phyloP scores from a whole-genome alignment of 1,284 basidiomycete species.

The Erythrobasidium hasegawianum region DNA sequence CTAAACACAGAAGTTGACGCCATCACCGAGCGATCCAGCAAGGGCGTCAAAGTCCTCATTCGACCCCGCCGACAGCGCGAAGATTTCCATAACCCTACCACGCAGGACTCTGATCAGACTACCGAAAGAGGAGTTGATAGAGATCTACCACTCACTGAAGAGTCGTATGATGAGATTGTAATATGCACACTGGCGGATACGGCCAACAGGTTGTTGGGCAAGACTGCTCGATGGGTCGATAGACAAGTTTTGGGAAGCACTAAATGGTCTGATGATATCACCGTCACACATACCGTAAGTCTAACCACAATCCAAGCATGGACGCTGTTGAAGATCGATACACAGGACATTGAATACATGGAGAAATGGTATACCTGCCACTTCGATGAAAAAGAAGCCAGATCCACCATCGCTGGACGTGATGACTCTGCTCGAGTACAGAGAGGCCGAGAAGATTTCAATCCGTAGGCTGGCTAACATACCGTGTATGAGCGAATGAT shows the following conservation, averaged over 20 bases:
- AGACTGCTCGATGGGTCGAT: conserved; percentile 59
- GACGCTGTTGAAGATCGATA: background rate
- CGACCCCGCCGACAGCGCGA: conserved; percentile 45
- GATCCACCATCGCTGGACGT: conserved; percentile 50
- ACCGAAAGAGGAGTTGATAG: conserved; percentile 38
- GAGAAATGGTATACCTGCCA: conserved; percentile 54
- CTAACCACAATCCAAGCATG: background rate
- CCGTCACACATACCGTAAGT: conserved; percentile 58
- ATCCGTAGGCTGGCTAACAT: conserved; percentile 45
- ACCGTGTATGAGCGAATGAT: background rate
- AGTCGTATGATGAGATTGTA: conserved; percentile 62
- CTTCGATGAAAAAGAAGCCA: conserved; percentile 51
- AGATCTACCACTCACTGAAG: conserved; percentile 48
- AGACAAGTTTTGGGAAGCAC: conserved; percentile 60
- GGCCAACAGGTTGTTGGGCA: conserved; percentile 57
- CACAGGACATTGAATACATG: conserved; percentile 32
- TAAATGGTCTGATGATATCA: conserved; percentile 57
- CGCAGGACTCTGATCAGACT: conserved; percentile 38
- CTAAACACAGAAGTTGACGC: conserved; percentile 50
- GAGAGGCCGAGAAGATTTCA: conserved; percentile 56
- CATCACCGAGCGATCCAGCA: conserved; percentile 45
- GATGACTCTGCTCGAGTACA: conserved; percentile 50
- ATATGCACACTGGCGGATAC: conserved; percentile 60
- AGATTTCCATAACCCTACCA: conserved; percentile 50
- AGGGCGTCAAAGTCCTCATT: conserved; percentile 47